Conservation (phyloP, 768 basidiomycete genomes). For the Leccinum imitatum region DNA sequence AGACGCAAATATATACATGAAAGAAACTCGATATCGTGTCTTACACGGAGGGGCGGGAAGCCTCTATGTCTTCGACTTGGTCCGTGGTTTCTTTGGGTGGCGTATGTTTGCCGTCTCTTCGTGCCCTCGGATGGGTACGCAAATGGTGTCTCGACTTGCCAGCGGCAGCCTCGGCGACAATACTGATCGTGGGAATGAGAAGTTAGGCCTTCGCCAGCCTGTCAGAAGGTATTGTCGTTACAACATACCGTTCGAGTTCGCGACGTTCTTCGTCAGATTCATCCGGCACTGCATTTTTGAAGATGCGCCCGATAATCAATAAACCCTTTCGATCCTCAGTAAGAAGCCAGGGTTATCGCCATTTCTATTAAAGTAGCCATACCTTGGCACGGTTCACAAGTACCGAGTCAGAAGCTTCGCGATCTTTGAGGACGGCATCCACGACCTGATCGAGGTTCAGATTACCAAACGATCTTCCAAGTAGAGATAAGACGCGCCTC, state of each 20-base stretch:
- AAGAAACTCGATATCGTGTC: conserved; percentile 6
- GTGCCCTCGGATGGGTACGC: conserved; percentile 27
- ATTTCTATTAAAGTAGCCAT: conserved; percentile 9
- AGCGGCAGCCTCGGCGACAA: conserved; percentile 83
- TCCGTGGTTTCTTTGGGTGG: conserved; percentile 35
- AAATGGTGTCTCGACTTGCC: conserved; percentile 62
- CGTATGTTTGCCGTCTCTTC: conserved; percentile 40
- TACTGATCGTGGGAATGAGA: conserved; percentile 41
- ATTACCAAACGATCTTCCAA: conserved; percentile 3
- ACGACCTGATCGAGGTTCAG: conserved; percentile 49
- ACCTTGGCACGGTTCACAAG: conserved; percentile 87
- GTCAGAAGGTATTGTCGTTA: not conserved
- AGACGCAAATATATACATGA: conserved; percentile 17
- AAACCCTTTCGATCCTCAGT: conserved; percentile 55
- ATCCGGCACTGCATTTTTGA: conserved; percentile 82
- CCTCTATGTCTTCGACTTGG: conserved; percentile 19
- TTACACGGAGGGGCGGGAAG: conserved; percentile 16
- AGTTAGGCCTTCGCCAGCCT: conserved; percentile 4
- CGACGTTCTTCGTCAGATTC: conserved; percentile 92
- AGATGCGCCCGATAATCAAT: conserved; percentile 85
- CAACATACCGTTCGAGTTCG: conserved; percentile 82
- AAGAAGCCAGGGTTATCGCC: not conserved
- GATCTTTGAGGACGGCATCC: conserved; percentile 84
- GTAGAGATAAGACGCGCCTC: conserved; percentile 41
- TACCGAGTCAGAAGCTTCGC: conserved; percentile 64